These are phyloP conservation scores for Phytophthora vignae DNA, from an alignment of 352 stramenopile species.

Conservation along the genomic window DNA sequence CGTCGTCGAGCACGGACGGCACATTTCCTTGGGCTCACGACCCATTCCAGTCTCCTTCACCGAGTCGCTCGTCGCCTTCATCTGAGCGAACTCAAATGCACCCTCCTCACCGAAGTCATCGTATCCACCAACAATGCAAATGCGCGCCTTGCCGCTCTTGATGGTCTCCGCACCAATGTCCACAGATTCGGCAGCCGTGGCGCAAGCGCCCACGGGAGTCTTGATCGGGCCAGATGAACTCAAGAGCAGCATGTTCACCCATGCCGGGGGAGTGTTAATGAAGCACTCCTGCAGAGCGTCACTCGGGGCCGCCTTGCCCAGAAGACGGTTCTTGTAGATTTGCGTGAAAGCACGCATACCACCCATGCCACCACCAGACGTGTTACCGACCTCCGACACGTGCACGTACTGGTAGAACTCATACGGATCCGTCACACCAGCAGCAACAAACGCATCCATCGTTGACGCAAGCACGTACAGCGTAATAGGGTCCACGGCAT, in stretches of 20 bases:
- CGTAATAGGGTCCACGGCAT: constrained; percentile 82
- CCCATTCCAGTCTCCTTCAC: constrained; percentile 84
- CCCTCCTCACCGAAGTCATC: constrained; percentile 91
- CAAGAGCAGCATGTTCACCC: constrained; percentile 90
- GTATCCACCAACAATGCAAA: constrained; percentile 89
- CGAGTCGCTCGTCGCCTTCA: constrained; percentile 90
- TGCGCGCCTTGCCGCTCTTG: constrained; percentile 85
- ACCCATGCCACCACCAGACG: constrained; percentile 83
- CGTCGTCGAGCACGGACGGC: constrained; percentile 79
- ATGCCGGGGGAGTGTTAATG: constrained; percentile 90
- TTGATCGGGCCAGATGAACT: constrained; percentile 91
- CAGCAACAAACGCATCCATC: constrained; percentile 78
- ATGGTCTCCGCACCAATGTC: constrained; percentile 92
- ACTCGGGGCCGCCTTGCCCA: constrained; percentile 78
- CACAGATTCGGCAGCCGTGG: constrained; percentile 87
- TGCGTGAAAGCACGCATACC: constrained; percentile 81
- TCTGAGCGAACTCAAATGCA: constrained; percentile 90
- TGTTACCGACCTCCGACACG: constrained; percentile 90
- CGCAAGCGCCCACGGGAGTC: constrained; percentile 87
- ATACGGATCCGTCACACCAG: constrained; percentile 62
- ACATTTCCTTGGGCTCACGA: constrained; percentile 85
- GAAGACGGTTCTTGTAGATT: constrained; percentile 77
- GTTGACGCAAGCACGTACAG: constrained; percentile 81
- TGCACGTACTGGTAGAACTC: constrained; percentile 94
- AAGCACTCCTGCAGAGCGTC: constrained; percentile 88